Percentiles rank a stretch among this genome's conserved stretches.
phyloP scores from a whole-genome alignment of 345 rosid species.

The Camelina neglecta region DNA sequence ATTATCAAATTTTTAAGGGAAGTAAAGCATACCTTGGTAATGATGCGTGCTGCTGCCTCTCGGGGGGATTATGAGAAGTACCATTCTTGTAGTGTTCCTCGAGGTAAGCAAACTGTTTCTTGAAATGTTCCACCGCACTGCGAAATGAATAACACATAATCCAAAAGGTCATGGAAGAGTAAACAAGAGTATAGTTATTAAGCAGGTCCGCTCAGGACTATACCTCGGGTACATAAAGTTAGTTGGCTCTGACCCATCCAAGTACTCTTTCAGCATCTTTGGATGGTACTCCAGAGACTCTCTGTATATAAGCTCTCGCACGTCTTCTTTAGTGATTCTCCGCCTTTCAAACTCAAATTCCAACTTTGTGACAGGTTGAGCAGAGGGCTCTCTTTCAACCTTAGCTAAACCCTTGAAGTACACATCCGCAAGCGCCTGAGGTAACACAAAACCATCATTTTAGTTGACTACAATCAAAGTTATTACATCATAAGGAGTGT shows the following conservation, averaged over 20 bases:
- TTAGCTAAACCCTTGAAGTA: slow-evolving; percentile 91
- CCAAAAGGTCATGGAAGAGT: slow-evolving; percentile 10
- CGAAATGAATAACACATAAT: slow-evolving; percentile 29
- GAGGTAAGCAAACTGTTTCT: slow-evolving; percentile 94
- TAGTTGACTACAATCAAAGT: slow-evolving; percentile 4
- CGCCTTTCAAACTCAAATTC: slow-evolving; percentile 98
- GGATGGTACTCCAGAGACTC: slow-evolving; percentile 97
- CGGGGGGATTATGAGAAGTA: slow-evolving; percentile 74
- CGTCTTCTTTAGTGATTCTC: slow-evolving; percentile 94
- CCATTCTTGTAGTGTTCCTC: slow-evolving; percentile 96
- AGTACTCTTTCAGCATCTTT: slow-evolving; percentile 82
- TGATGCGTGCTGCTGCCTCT: slow-evolving; percentile 97
- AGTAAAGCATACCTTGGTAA: slow-evolving; percentile 73
- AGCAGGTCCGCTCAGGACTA: slow-evolving; percentile 15
- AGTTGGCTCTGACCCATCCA: slow-evolving; percentile 94
- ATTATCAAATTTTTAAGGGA: background rate
- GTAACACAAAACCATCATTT: slow-evolving; percentile 20
- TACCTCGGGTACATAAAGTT: slow-evolving; percentile 98
- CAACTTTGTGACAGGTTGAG: slow-evolving; percentile 95
- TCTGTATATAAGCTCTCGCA: slow-evolving; percentile 87
- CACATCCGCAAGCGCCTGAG: slow-evolving; percentile 93
- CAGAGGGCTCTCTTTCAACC: slow-evolving; percentile 95
- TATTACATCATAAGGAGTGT: background rate
- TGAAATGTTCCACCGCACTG: slow-evolving; percentile 98
- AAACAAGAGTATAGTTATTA: background rate